Base-by-base conservation (phyloP, 2,329 filamentous ascomycete genomes). In the Podosphaera fusca region DNA sequence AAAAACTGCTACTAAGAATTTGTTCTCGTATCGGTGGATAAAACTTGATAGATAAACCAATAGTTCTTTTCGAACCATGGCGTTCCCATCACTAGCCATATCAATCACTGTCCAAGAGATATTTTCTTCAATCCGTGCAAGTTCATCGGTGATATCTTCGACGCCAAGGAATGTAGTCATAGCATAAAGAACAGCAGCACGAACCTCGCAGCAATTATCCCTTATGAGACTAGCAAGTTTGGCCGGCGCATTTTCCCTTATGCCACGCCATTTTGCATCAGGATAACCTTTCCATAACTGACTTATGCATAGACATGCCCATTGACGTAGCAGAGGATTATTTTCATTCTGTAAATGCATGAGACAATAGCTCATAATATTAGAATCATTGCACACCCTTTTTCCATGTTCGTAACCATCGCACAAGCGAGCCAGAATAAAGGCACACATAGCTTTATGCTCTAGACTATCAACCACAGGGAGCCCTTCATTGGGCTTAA, bases 401-500 rank as follows among this genome's bases (percentile, higher is more conserved):
- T 95, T 89, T 1, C 90, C 92, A 60, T 92, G 87, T 61, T 84
- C 85, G 69, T 95, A 95, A 61, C 85, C 85, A 67, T 92, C 94
- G 78, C 92, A 98, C 61, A 98, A 87, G 78, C 95, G 94, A 33
- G 90, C 85, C 47, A 96, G 80, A 60, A 98, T 95, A 67, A 98
- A 98, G 1, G 92, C 89, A 68, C 92, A 96, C 92, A 98, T 98
- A 49, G 92, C 92, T 66, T 94, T 87, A 72, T 98, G 92, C 70
- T 96, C 92, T 63, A 88, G 87, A 57, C 82, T 82, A 66, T 95
- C 94, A 14, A 84, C 81, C 30, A 95, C 84, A 0, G 88, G 87
- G 55, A 96, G 82, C 1, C 80, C 80, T 61, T 89, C 87, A 8
- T 79, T 79, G 1, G 89, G 87, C 65, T 89, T 90, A 61, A 96